Evolutionary conservation across 371 early-diverging fungal genomes (phyloP).

Genomic region (Rhizopus sp.): DNA sequence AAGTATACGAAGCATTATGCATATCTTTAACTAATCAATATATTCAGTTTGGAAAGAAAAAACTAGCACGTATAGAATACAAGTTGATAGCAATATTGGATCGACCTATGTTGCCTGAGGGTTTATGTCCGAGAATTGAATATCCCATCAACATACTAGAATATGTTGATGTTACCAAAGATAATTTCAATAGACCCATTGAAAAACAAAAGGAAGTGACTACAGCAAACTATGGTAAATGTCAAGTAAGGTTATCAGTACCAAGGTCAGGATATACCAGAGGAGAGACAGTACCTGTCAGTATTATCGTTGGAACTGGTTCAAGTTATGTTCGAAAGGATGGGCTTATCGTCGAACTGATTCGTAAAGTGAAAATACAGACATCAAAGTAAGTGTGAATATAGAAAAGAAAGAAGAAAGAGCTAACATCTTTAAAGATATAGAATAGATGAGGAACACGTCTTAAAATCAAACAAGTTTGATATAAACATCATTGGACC

Average conservation of each 20-base stretch:
- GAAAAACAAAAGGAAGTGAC: conserved; percentile 30
- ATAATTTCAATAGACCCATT: conserved; percentile 25
- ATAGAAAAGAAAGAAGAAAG: conserved; percentile 6
- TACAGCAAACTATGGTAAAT: conserved; percentile 15
- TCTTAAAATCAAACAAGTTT: conserved; percentile 30
- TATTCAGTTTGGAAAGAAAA: conserved; percentile 39
- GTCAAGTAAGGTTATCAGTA: conserved; percentile 27
- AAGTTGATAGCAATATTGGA: conserved; percentile 43
- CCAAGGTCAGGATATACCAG: conserved; percentile 45
- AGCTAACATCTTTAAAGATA: not conserved
- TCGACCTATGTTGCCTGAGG: conserved; percentile 45
- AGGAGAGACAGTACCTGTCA: conserved; percentile 42
- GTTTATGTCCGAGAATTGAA: conserved; percentile 37
- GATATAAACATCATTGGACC: conserved; percentile 43
- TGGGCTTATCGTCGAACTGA: conserved; percentile 27
- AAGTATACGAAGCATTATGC: not conserved
- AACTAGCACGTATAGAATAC: conserved; percentile 30
- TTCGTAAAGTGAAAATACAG: conserved; percentile 30
- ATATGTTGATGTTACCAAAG: conserved; percentile 36
- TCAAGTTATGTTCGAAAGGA: conserved; percentile 23
- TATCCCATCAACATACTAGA: conserved; percentile 44
- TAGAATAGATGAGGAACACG: conserved; percentile 24
- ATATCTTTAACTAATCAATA: not conserved
- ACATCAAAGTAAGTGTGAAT: conserved; percentile 20
- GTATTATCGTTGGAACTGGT: conserved; percentile 30